Conservation (phyloP, 106 monocot species). For the Dactylorhiza incarnata region DNA sequence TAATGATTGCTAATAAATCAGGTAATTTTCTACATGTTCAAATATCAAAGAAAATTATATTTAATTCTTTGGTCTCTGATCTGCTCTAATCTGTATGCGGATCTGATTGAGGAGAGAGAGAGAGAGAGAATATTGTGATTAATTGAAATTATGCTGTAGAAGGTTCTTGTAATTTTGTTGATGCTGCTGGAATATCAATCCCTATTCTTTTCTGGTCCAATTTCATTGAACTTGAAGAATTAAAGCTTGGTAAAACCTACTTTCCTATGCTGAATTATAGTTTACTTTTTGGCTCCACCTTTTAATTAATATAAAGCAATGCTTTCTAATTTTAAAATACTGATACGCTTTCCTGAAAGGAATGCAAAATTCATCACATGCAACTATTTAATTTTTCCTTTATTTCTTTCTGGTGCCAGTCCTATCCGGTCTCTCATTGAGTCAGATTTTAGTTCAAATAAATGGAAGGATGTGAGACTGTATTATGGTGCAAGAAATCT, state of each 20-base stretch:
- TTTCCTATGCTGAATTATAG: not conserved
- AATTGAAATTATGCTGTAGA: no score
- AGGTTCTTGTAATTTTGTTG: no score
- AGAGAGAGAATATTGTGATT: no score
- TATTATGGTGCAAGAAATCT: constrained; percentile 88
- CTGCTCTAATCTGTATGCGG: no score
- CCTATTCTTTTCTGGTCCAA: not conserved
- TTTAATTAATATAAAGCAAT: not conserved
- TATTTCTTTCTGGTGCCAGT: constrained; percentile 31
- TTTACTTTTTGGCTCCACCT: not conserved
- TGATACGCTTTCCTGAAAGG: not conserved
- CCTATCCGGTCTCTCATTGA: constrained; percentile 90
- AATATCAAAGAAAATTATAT: no score
- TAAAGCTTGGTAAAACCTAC: not conserved
- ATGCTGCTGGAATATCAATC: not conserved
- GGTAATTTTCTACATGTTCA: no score
- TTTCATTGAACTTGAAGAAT: not conserved
- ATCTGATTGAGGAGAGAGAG: no score
- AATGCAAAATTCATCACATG: not conserved
- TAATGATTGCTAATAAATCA: no score
- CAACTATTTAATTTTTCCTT: constrained; percentile 1
- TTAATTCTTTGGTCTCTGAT: no score
- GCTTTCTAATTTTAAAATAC: not conserved
- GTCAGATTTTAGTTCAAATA: constrained; percentile 55
- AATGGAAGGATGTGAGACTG: constrained; percentile 72